Percentiles rank a stretch among this genome's conserved stretches.
These are phyloP conservation scores for Cutaneotrichosporon curvatum DNA, from an alignment of 1,284 basidiomycete species.

Conservation along the genomic window DNA sequence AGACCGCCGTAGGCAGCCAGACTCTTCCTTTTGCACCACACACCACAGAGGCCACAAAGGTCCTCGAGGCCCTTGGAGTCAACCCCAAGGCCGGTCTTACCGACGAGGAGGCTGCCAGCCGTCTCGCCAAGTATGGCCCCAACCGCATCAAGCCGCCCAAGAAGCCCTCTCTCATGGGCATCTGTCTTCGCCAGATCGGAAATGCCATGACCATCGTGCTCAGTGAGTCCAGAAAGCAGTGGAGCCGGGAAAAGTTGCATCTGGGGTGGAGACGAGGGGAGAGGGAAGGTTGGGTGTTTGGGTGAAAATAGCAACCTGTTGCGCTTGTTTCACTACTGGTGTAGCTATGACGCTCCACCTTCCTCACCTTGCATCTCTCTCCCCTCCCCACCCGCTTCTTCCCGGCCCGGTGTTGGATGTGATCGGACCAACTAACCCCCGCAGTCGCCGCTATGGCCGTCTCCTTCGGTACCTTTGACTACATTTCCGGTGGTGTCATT, in stretches of 20 bases:
- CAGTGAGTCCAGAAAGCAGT: slow-evolving; percentile 25
- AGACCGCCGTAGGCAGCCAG: not conserved
- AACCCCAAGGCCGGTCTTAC: slow-evolving; percentile 34
- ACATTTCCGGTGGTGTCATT: slow-evolving; percentile 60
- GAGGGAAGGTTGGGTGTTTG: no score
- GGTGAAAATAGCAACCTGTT: no score
- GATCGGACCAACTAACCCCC: no score
- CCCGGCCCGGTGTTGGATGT: no score
- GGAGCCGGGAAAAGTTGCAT: no score
- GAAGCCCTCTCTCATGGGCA: slow-evolving; percentile 33
- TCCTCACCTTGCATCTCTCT: no score
- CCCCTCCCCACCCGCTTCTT: no score
- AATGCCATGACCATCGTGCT: slow-evolving; percentile 46
- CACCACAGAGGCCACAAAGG: slow-evolving; percentile 30
- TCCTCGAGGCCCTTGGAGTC: slow-evolving; percentile 37
- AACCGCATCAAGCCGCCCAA: slow-evolving; percentile 46
- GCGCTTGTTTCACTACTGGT: no score
- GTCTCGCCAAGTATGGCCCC: slow-evolving; percentile 40
- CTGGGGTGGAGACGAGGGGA: no score
- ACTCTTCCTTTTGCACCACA: slow-evolving; percentile 34
- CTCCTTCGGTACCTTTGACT: slow-evolving; percentile 59
- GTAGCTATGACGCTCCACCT: no score
- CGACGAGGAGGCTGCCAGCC: slow-evolving; percentile 24
- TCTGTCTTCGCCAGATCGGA: slow-evolving; percentile 38
- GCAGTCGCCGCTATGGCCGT: slow-evolving; percentile 56